A percentile compares a stretch with the other conserved stretches of the same genome.
phyloP scores from a whole-genome alignment of 306 rosid species.

The Ammopiptanthus mongolicus region DNA sequence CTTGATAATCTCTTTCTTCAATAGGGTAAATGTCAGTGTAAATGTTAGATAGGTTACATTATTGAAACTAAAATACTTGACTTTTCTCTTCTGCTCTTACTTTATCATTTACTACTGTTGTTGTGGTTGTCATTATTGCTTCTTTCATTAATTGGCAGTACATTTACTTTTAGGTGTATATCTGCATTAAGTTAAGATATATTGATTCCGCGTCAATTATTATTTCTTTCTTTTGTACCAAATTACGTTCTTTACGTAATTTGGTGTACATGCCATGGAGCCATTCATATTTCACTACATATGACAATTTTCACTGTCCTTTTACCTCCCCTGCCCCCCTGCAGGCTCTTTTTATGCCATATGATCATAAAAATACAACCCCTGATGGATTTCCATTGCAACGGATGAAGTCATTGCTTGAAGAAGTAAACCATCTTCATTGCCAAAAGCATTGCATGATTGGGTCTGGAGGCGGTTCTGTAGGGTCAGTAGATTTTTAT shows the following conservation, averaged over 20 bases:
- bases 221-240: background rate
- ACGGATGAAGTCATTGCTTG: constrained; percentile 75
- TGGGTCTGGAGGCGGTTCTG: constrained; percentile 99
- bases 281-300: background rate
- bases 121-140: background rate
- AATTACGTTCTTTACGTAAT: background rate
- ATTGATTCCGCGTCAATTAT: background rate
- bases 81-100: background rate
- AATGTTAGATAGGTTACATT: background rate
- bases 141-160: background rate
- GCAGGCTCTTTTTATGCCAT: constrained; percentile 98
- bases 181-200: background rate
- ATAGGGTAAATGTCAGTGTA: background rate
- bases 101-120: background rate
- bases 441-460: constrained; percentile 70
- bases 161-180: background rate
- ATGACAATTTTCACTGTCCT: background rate
- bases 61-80: background rate
- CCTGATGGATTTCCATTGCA: constrained; percentile 65
- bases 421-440: constrained; percentile 74
- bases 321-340: background rate
- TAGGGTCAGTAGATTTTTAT: constrained; percentile 63
- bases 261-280: background rate
- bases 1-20: background rate
- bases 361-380: constrained; percentile 90